Evolutionary conservation across 1,139 yeast species (phyloP), one percentile per base, ranked within the genome.

Genomic region (Debaryomyces sp.): DNA sequence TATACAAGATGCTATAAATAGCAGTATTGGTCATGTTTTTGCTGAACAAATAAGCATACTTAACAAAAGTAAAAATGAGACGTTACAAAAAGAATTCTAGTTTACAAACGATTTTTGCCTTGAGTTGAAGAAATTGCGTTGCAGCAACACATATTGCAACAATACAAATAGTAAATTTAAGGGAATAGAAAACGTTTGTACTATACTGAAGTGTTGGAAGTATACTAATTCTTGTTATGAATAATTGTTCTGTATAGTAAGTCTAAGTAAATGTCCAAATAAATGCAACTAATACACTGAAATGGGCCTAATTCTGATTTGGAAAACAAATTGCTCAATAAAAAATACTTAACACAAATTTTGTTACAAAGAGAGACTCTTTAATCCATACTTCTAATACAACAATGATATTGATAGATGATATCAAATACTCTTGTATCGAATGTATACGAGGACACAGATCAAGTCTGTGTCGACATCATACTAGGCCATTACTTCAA

Each of bases 371-470:
- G 6, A 27, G n/a, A n/a, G 30, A 27, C 13, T 12, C 30, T 27
- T 5, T 12, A 15, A 12, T 7, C 18, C 12, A 12, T 27, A 29
- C n/a, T 23, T 21, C 9, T 9, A 22, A n/a, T 18, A 26, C 26
- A 13, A 30, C 22, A 26, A 92, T 94, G 98, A 90, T 94, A 50
- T 73, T 90, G 44, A 89, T 88, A 58, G 90, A 89, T 54, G 89
- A 89, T 37, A 87, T 81, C 58, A 89, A 94, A 61, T 89, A 89
- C 64, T 91, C 97, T n/a, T 94, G 97, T 65, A 81, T 84, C 51
- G 87, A 85, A 60, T 94, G 99, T 63, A 90, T 94, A 36, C 75
- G 97, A 40, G 98, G 98, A 18, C 99, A 94, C 64, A 71, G 99
- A 40, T 88, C 97, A 4, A 85, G 95, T 3, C 82, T 86, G 48